Conservation (phyloP, 2,329 filamentous ascomycete genomes). For the Blumeria hordei region DNA sequence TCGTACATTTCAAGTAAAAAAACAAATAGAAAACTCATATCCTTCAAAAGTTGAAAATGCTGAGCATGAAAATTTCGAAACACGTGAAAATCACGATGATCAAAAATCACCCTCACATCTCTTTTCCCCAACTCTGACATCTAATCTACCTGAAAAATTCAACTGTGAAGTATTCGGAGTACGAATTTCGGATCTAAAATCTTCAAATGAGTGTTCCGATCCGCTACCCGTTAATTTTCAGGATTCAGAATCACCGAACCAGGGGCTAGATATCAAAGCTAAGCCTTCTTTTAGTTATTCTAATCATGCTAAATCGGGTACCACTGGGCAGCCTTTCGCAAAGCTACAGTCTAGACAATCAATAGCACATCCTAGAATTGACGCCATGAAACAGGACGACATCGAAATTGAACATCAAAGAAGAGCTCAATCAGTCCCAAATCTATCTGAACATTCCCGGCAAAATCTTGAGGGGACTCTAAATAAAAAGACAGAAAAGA, state of each 20-base stretch:
- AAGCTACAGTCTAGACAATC: slow-evolving; percentile 16
- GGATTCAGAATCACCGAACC: neutral
- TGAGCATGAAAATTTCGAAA: too few species aligned
- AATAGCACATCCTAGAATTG: too few species aligned
- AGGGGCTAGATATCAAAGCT: neutral
- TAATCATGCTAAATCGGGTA: slow-evolving; percentile 14
- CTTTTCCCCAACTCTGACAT: neutral
- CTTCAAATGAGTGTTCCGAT: neutral
- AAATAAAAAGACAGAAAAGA: too few species aligned
- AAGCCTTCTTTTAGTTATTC: neutral
- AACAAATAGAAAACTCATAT: too few species aligned
- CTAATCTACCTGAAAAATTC: neutral
- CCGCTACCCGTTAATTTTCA: neutral
- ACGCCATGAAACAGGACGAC: too few species aligned
- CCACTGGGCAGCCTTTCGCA: slow-evolving; percentile 24
- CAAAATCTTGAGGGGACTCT: too few species aligned
- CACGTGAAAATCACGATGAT: neutral
- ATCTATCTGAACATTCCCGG: too few species aligned
- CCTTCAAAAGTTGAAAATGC: too few species aligned
- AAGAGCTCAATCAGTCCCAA: too few species aligned
- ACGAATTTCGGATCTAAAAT: neutral
- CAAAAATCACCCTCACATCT: neutral
- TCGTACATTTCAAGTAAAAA: too few species aligned
- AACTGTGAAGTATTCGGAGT: neutral
- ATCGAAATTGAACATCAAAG: too few species aligned